Conservation (phyloP, 345 rosid genomes). For the Acer campestre region DNA sequence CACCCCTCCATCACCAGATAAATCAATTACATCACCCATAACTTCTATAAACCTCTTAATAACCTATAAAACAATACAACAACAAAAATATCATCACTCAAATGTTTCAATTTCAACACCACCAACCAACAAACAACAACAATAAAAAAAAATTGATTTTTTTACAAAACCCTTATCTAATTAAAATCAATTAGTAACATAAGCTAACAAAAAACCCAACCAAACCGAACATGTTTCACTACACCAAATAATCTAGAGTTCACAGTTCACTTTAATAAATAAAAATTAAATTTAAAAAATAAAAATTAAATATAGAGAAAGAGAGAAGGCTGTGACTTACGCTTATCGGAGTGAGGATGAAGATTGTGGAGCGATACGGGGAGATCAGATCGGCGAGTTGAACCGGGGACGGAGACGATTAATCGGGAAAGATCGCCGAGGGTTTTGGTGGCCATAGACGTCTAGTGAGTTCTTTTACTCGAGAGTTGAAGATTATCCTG, state of each 20-base stretch:
- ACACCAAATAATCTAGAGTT: neutral
- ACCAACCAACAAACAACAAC: neutral
- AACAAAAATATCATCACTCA: neutral
- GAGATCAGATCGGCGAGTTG: conserved; percentile 9
- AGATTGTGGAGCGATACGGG: neutral
- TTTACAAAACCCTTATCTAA: neutral
- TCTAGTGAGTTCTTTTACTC: conserved; percentile 1
- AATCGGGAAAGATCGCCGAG: conserved; percentile 18
- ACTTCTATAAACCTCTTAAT: conserved; percentile 20
- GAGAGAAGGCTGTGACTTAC: neutral
- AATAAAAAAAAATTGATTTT: neutral
- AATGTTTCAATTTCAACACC: neutral
- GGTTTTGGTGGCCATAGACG: conserved; percentile 39
- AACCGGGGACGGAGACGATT: neutral
- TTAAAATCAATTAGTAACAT: neutral
- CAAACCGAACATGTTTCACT: neutral
- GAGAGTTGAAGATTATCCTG: no score
- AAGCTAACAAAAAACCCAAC: neutral
- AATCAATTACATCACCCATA: conserved; percentile 68
- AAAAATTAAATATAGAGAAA: neutral
- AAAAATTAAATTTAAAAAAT: neutral
- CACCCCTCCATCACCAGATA: conserved; percentile 85
- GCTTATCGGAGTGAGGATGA: neutral
- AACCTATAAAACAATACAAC: conserved; percentile 15
- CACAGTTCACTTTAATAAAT: neutral